Percentiles rank a stretch among this genome's conserved stretches.
Conservation (phyloP, 2,329 filamentous ascomycete species). For the Remersonia thermophila region DNA sequence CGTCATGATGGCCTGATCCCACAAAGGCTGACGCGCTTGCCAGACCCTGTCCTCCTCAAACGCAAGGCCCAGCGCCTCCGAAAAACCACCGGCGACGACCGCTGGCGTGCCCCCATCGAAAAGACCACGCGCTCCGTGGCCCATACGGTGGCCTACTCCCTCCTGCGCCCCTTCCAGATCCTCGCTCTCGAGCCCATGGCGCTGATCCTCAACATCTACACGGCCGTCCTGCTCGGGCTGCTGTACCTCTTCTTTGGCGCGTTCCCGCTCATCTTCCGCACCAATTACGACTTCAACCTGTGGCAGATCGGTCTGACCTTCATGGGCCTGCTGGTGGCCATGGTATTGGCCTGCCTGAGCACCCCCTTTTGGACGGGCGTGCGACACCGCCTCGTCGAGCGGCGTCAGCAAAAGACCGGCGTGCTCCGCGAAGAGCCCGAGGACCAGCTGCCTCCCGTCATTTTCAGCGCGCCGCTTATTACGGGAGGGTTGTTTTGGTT, state of each 20-base stretch:
- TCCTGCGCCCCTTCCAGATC: constrained; percentile 65
- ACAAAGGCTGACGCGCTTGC: constrained; percentile 1
- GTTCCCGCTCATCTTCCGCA: constrained; percentile 66
- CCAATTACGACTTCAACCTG: constrained; percentile 61
- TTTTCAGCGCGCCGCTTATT: constrained; percentile 63
- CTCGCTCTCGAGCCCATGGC: constrained; percentile 77
- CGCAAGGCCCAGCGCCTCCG: constrained; percentile 59
- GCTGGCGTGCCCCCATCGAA: constrained; percentile 69
- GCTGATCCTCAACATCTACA: constrained; percentile 67
- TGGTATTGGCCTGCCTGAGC: constrained; percentile 48
- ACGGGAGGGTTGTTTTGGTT: constrained; percentile 80
- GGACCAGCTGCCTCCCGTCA: constrained; percentile 66
- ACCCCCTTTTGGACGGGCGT: constrained; percentile 55
- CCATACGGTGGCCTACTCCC: constrained; percentile 44
- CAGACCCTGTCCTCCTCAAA: constrained; percentile 56
- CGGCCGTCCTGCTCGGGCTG: constrained; percentile 74
- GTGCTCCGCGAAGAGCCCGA: constrained; percentile 64
- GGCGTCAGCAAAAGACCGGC: constrained; percentile 38
- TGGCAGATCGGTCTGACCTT: constrained; percentile 76
- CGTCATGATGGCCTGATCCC: no score
- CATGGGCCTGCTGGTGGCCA: constrained; percentile 56
- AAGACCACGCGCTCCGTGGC: constrained; percentile 55
- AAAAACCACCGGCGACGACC: constrained; percentile 62
- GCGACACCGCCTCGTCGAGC: constrained; percentile 43
- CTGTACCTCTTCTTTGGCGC: constrained; percentile 87